phyloP scores from a whole-genome alignment of 2,329 filamentous ascomycete species.

The Trichophyton equinum region DNA sequence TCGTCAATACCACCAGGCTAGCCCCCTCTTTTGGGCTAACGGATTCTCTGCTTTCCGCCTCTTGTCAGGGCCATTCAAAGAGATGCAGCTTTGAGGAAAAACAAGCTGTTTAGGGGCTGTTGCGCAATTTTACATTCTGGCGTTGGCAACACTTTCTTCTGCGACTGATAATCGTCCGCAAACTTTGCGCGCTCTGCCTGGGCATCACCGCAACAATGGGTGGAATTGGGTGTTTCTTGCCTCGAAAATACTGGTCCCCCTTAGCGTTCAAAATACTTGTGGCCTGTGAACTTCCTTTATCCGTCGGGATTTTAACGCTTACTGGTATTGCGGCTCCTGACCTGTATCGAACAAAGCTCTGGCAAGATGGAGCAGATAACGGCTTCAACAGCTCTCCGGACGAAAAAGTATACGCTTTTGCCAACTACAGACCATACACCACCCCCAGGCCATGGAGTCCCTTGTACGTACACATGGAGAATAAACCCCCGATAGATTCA shows the following conservation, averaged over 20 bases:
- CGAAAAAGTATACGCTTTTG: slow-evolving; percentile 44
- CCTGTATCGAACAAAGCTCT: slow-evolving; percentile 48
- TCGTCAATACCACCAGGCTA: neutral
- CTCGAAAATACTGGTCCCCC: slow-evolving; percentile 43
- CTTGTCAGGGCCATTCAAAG: neutral
- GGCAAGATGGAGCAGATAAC: slow-evolving; percentile 48
- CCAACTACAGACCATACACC: slow-evolving; percentile 45
- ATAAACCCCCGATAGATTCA: neutral
- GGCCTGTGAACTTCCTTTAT: slow-evolving; percentile 44
- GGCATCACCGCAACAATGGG: slow-evolving; percentile 5
- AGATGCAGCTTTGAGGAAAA: neutral
- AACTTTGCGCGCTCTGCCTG: neutral
- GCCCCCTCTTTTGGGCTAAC: neutral
- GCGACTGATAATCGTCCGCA: neutral
- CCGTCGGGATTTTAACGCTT: slow-evolving; percentile 45
- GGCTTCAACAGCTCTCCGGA: slow-evolving; percentile 51
- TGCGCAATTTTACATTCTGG: neutral
- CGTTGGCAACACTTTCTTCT: neutral
- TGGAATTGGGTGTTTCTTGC: slow-evolving; percentile 25
- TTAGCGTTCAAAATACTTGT: slow-evolving; percentile 42
- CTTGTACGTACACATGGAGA: slow-evolving; percentile 34
- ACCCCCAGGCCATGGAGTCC: slow-evolving; percentile 47
- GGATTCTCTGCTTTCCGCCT: neutral
- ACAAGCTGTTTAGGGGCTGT: neutral
- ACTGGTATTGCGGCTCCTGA: slow-evolving; percentile 51